Conservation (phyloP, 352 stramenopile species). For the Pythium insidiosum region DNA sequence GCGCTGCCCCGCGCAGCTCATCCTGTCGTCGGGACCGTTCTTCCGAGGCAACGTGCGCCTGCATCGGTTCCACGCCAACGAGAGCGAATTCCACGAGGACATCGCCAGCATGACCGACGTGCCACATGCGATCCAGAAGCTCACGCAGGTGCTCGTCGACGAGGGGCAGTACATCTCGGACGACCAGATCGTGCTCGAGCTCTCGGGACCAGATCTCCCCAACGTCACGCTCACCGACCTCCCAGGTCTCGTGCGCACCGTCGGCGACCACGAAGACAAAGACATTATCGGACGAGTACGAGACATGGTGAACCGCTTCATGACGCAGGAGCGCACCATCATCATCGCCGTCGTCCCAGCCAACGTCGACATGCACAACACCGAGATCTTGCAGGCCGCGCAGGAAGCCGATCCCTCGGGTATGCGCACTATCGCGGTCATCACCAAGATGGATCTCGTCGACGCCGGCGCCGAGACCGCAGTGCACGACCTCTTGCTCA, state of each 20-base stretch:
- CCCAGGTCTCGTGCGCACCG: slow-evolving; percentile 66
- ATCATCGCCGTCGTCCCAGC: slow-evolving; percentile 82
- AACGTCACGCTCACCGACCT: slow-evolving; percentile 81
- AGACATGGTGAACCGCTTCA: slow-evolving; percentile 60
- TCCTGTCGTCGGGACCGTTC: slow-evolving; percentile 32
- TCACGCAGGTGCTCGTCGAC: slow-evolving; percentile 56
- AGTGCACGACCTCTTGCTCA: slow-evolving; percentile 68
- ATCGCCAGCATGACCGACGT: slow-evolving; percentile 31
- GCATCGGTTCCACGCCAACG: slow-evolving; percentile 37
- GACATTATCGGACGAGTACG: slow-evolving; percentile 63
- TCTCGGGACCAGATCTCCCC: slow-evolving; percentile 44
- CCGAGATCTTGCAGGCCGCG: slow-evolving; percentile 69
- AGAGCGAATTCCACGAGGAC: slow-evolving; percentile 10
- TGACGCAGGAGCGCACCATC: slow-evolving; percentile 67
- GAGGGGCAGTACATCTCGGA: slow-evolving; percentile 67
- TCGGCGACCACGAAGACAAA: slow-evolving; percentile 52
- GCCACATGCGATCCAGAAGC: slow-evolving; percentile 23
- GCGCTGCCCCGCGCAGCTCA: slow-evolving; percentile 68
- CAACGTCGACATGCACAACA: slow-evolving; percentile 84
- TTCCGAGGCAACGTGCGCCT: slow-evolving; percentile 54
- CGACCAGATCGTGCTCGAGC: slow-evolving; percentile 72
- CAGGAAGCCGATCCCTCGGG: slow-evolving; percentile 57
- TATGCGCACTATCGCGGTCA: slow-evolving; percentile 74
- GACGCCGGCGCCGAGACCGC: slow-evolving; percentile 61
- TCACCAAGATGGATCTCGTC: slow-evolving; percentile 88